Evolutionary conservation across 257 asterid genomes (phyloP), one percentile per base, ranked within the genome.

Genomic region (Orobanche coerulescens): DNA sequence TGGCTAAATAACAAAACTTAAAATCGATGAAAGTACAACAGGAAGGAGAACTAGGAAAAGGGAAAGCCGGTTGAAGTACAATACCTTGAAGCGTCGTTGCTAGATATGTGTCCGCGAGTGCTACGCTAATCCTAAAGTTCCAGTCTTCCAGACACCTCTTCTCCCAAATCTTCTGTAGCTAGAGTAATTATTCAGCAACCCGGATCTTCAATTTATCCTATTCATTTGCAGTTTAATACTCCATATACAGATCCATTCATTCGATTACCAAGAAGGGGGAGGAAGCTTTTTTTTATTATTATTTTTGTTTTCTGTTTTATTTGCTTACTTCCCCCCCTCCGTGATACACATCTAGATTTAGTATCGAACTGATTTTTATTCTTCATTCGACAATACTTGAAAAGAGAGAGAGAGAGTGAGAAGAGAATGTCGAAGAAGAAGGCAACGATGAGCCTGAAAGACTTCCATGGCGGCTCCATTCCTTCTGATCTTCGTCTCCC

Each of bases 401-500:
- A 6, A 53, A 28, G 65, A 73, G 58, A 24, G 22, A 23, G 63
- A 67, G 48, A 24, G 18, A 36, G 25, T 36, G 62, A 34, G 60
- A 73, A 44, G 58, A 67, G 26, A 74, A 85, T 85, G 95, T 79
- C 94, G 69, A 88, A 88, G 87, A 85, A 91, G 88, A 91, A 91
- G 79, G 94, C 94, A 3, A 84, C 96, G 55, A 91, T 91, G 98
- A 91, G 93, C 62, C 83, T 91, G 19, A 88, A 85, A 71, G 96
- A 91, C 75, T 88, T 91, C 71, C 95, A 88, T 67, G 96, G 98
- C 73, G 96, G 96, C 73, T 88, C 92, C 14, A 91, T 91, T 63
- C 98, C 96, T 70, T 84, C 98, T 74, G 94, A 91, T 87, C 88
- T 91, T 42, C 90, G 79, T 20, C 86, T 91, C 30, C 98, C 98